A percentile compares a stretch with the other conserved stretches of the same genome.
Conservation (phyloP, 2,329 filamentous ascomycete species). For the Microsporum audouinii region DNA sequence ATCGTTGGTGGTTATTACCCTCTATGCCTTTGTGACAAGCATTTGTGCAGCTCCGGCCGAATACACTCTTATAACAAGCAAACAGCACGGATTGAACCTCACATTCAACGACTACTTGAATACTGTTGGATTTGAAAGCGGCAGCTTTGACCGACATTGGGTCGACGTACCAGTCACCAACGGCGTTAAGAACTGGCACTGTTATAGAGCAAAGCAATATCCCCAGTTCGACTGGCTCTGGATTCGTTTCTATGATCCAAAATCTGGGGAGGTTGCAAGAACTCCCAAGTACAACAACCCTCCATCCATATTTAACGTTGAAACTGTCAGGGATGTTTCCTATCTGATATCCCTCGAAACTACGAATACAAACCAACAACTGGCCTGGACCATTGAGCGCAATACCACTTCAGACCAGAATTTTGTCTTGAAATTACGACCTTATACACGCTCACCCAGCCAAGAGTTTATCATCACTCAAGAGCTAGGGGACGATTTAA, state of each 20-base stretch:
- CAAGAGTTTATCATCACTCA: not conserved
- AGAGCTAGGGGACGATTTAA: not conserved
- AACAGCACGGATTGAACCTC: not conserved
- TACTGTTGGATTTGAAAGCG: not conserved
- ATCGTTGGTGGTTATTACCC: not conserved
- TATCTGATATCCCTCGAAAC: not conserved
- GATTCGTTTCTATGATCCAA: not conserved
- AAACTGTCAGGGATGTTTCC: not conserved
- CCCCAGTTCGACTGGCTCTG: not conserved
- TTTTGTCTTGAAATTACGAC: not conserved
- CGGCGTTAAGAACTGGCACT: not conserved
- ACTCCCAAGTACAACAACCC: not conserved
- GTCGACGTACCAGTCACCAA: not conserved
- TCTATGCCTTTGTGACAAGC: not conserved
- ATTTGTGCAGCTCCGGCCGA: not conserved
- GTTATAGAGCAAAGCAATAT: not conserved
- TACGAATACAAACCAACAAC: not conserved
- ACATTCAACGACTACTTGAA: not conserved
- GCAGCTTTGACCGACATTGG: not conserved
- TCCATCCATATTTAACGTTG: not conserved
- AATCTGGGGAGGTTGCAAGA: not conserved
- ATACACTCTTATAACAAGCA: not conserved
- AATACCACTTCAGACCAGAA: not conserved
- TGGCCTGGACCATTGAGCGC: not conserved
- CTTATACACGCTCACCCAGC: not conserved